phyloP scores from a whole-genome alignment of 2,329 filamentous ascomycete genomes.

The Hymenoscyphus fraxineus region DNA sequence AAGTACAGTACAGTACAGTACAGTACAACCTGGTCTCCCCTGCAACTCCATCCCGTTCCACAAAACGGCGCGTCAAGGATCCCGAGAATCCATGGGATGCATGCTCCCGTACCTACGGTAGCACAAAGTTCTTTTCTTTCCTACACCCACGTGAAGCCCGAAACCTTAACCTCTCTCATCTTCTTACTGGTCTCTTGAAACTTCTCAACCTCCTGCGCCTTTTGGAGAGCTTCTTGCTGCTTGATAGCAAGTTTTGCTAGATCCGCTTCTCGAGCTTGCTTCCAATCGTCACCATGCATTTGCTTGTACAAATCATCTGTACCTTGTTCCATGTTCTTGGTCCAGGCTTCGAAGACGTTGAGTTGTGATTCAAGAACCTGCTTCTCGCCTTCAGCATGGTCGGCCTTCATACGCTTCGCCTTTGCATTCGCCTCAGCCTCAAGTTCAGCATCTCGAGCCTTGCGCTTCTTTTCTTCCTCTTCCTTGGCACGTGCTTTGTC shows the following conservation, averaged over 20 bases:
- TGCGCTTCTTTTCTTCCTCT: conserved; percentile 32
- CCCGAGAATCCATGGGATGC: background rate
- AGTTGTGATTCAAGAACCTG: conserved; percentile 23
- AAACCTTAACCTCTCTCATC: conserved; percentile 23
- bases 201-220: conserved; percentile 16
- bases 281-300: conserved; percentile 30
- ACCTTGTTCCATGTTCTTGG: conserved; percentile 24
- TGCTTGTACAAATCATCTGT: conserved; percentile 31
- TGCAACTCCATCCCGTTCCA: too few relatives aligned
- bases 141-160: conserved; percentile 26
- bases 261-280: conserved; percentile 23
- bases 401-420: conserved; percentile 25
- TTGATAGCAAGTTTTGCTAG: conserved; percentile 14
- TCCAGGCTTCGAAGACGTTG: conserved; percentile 23
- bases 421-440: conserved; percentile 31
- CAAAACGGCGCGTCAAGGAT: background rate
- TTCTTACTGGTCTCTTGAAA: conserved; percentile 17
- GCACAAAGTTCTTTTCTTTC: background rate
- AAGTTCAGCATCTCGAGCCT: conserved; percentile 25
- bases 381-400: conserved; percentile 15
- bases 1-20: too few relatives aligned
- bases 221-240: conserved; percentile 19
- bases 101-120: too few relatives aligned
- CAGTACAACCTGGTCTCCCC: too few relatives aligned
- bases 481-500: conserved; percentile 41